phyloP scores from a whole-genome alignment of 208 protist species.

The Spironucleus salmonicida region DNA sequence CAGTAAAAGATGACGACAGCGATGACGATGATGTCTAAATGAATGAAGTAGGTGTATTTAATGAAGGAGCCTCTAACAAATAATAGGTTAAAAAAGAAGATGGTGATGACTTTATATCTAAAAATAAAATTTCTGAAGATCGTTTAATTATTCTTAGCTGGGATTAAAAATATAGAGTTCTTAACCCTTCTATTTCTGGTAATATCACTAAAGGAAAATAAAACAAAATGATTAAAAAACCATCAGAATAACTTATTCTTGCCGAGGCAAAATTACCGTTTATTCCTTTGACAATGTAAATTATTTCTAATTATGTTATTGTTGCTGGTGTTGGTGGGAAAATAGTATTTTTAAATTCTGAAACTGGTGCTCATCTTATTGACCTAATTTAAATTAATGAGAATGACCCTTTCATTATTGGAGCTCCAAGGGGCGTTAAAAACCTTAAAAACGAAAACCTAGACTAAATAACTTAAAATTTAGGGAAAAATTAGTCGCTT shows the following conservation, averaged over 20 bases:
- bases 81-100: neutral
- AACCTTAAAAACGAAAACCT: neutral
- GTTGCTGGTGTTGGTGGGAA: neutral
- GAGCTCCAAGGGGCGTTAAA: neutral
- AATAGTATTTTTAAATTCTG: neutral
- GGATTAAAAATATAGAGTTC: constrained; percentile 13
- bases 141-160: neutral
- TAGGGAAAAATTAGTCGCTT: neutral
- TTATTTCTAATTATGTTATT: neutral
- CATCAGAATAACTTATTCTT: neutral
- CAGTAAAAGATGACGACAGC: neutral
- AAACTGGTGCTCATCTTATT: neutral
- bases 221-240: neutral
- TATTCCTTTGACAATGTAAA: neutral
- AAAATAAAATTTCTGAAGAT: neutral
- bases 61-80: neutral
- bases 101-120: neutral
- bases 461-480: neutral
- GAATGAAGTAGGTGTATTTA: neutral
- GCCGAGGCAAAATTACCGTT: neutral
- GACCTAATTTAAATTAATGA: neutral
- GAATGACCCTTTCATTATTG: neutral
- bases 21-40: neutral
- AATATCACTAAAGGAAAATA: neutral
- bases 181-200: neutral